Conservation (phyloP, 768 basidiomycete species). For the Exidia glandulosa region DNA sequence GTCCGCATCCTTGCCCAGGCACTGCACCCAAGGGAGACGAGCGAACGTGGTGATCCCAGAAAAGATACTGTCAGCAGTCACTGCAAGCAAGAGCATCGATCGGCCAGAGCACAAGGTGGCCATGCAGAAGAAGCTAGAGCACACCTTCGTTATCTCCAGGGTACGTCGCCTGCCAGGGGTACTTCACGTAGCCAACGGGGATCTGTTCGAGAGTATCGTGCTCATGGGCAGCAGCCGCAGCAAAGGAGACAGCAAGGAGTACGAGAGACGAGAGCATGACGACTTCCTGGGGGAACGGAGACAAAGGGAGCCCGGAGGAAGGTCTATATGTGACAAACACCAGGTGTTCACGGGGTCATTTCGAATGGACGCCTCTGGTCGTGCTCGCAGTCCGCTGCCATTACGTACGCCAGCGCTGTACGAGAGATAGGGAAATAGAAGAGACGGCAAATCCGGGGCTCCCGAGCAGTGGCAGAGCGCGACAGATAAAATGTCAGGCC, state of each 20-base stretch:
- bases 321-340: background rate
- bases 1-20: constrained; percentile 49
- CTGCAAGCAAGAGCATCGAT: constrained; percentile 21
- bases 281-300: background rate
- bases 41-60: constrained; percentile 81
- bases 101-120: background rate
- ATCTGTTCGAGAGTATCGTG: constrained; percentile 39
- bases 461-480: background rate
- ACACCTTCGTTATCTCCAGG: constrained; percentile 49
- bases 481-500: background rate
- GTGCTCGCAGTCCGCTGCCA: background rate
- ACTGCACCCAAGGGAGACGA: constrained; percentile 74
- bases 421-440: constrained; percentile 1
- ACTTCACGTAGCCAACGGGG: constrained; percentile 57
- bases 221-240: constrained; percentile 19
- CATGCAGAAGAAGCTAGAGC: background rate
- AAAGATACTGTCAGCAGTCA: constrained; percentile 70
- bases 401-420: constrained; percentile 30
- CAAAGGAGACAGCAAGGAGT: constrained; percentile 14
- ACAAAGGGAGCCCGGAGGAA: background rate
- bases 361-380: background rate
- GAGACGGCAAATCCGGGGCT: background rate
- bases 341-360: background rate
- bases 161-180: constrained; percentile 50
- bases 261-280: constrained; percentile 6